These are phyloP conservation scores for Tricholoma flavovirens DNA, from an alignment of 768 basidiomycete species.

Conservation along the genomic window DNA sequence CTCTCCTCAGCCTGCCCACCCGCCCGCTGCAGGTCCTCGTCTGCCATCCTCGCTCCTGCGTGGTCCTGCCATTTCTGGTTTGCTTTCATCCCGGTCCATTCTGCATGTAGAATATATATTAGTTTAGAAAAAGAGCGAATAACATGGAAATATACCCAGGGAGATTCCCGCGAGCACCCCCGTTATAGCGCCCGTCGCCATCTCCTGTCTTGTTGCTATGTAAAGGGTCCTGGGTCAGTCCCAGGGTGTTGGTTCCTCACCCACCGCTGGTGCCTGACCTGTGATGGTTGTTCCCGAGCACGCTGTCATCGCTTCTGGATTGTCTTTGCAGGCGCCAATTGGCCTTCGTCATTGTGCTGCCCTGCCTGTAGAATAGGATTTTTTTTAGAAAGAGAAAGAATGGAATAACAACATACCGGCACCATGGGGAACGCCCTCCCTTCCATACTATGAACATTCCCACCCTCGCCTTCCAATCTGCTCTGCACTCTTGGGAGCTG, in stretches of 20 bases:
- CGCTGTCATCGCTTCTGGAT: not conserved
- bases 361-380: not conserved
- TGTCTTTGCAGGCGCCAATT: not conserved
- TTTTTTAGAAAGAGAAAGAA: not conserved
- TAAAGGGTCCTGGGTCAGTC: not conserved
- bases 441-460: no score
- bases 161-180: not conserved
- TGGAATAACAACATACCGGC: no score
- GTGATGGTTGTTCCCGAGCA: not conserved
- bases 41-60: not conserved
- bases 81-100: not conserved
- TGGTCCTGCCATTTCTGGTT: not conserved
- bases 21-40: no score
- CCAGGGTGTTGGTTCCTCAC: no score
- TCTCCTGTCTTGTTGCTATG: not conserved
- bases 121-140: not conserved
- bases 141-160: not conserved
- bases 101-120: not conserved
- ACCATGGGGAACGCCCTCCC: no score
- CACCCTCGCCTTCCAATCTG: no score
- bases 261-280: not conserved
- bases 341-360: not conserved
- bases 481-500: no score
- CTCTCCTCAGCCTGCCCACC: no score
- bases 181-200: not conserved